Evolutionary conservation across 345 rosid genomes (phyloP).

Genomic region (Orychophragmus violaceus): DNA sequence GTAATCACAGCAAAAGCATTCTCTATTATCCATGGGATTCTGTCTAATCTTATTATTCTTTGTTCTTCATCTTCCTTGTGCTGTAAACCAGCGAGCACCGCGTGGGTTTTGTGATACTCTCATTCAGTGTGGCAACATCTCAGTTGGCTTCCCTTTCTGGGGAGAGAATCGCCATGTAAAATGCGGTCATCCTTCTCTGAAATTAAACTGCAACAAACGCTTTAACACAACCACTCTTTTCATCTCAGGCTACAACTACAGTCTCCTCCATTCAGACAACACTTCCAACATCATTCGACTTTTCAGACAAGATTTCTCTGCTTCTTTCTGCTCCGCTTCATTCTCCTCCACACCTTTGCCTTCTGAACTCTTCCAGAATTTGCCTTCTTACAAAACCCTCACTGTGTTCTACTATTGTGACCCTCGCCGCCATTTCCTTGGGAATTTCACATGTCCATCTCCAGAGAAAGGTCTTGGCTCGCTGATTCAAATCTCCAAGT

Average conservation of each 20-base stretch:
- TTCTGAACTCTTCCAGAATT: neutral
- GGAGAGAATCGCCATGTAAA: neutral
- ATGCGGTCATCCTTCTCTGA: slow-evolving; percentile 35
- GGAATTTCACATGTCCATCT: neutral
- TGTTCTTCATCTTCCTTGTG: slow-evolving; percentile 5
- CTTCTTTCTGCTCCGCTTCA: neutral
- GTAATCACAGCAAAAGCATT: neutral
- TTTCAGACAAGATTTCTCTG: slow-evolving; percentile 3
- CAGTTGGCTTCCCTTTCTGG: slow-evolving; percentile 36
- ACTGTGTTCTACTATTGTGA: neutral
- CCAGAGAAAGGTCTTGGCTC: neutral
- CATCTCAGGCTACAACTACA: slow-evolving; percentile 1
- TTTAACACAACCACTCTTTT: neutral
- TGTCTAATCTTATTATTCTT: slow-evolving; percentile 3
- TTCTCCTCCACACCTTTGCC: neutral
- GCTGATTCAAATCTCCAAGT: neutral
- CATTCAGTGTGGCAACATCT: slow-evolving; percentile 30
- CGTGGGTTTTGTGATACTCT: neutral
- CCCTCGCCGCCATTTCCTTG: neutral
- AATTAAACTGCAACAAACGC: slow-evolving; percentile 23
- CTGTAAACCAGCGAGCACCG: neutral
- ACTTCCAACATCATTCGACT: slow-evolving; percentile 3
- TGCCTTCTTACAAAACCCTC: neutral
- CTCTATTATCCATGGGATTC: neutral
- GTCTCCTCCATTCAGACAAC: slow-evolving; percentile 6